Evolutionary conservation across 371 early-diverging fungal genomes (phyloP).

Genomic region (Zancudomyces culisetae): DNA sequence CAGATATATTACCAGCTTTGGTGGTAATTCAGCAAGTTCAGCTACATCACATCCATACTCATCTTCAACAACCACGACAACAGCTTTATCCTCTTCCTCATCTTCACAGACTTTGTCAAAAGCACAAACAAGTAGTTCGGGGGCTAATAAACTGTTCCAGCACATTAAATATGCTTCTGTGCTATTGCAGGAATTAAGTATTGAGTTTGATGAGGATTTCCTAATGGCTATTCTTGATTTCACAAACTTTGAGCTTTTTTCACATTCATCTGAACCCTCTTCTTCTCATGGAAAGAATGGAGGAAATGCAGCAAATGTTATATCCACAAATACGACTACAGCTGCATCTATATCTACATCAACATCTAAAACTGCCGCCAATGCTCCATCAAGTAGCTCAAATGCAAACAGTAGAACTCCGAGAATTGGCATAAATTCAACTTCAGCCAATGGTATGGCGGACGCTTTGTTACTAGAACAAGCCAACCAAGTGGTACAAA

Average conservation of each 20-base stretch:
- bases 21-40: neutral
- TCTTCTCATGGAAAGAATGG: no score
- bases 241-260: neutral
- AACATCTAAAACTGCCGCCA: neutral
- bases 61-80: no score
- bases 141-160: slow-evolving; percentile 21
- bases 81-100: no score
- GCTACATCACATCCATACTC: neutral
- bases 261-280: no score
- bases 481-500: neutral
- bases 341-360: no score
- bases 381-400: neutral
- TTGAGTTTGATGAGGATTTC: slow-evolving; percentile 84
- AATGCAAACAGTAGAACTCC: neutral
- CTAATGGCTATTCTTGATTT: slow-evolving; percentile 70
- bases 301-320: neutral
- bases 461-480: no score
- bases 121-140: slow-evolving; percentile 69
- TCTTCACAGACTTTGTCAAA: no score
- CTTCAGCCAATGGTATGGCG: neutral
- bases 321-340: no score
- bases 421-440: neutral
- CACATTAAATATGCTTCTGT: slow-evolving; percentile 81
- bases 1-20: neutral
- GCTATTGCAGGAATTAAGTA: slow-evolving; percentile 73